Percentiles rank a stretch among this genome's conserved stretches.
These are phyloP conservation scores for Piloderma croceum DNA, from an alignment of 768 basidiomycete genomes.

Conservation along the genomic window DNA sequence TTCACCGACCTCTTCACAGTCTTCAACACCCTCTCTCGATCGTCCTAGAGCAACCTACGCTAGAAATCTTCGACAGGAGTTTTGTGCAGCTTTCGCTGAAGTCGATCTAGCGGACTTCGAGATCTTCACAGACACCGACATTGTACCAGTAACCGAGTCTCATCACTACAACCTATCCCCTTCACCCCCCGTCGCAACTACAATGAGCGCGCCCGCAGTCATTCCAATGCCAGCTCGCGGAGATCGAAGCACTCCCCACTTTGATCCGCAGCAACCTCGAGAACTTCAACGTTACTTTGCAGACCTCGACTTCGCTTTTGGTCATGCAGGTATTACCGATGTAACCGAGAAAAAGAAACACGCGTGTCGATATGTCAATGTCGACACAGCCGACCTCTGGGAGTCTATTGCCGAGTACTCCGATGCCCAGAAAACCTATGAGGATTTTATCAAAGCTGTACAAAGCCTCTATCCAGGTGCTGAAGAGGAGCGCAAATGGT, in stretches of 20 bases:
- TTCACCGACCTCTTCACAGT: no score
- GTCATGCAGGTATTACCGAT: conserved; percentile 4
- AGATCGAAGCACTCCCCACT: conserved; percentile 13
- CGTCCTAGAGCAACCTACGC: no score
- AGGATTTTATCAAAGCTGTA: conserved; percentile 18
- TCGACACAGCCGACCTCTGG: no score
- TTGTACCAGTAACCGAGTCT: no score
- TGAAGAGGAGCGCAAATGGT: conserved; percentile 14
- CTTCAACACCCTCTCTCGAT: no score
- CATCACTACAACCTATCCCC: no score
- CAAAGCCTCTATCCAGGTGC: conserved; percentile 21
- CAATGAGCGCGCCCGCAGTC: not conserved
- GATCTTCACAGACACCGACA: no score
- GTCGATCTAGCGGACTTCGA: no score
- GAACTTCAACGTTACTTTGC: conserved; percentile 15
- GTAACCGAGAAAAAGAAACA: conserved; percentile 13
- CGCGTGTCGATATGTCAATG: no score
- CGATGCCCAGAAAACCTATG: conserved; percentile 9
- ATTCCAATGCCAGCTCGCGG: conserved; percentile 17
- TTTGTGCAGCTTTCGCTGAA: no score
- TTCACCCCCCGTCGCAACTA: no score
- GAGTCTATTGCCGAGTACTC: conserved; percentile 9
- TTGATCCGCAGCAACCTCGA: conserved; percentile 12
- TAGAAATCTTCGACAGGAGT: no score
- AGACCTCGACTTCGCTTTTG: conserved; percentile 12